Evolutionary conservation across 176 grass and related monocot species (phyloP).

Genomic region (Paspalum notatum): DNA sequence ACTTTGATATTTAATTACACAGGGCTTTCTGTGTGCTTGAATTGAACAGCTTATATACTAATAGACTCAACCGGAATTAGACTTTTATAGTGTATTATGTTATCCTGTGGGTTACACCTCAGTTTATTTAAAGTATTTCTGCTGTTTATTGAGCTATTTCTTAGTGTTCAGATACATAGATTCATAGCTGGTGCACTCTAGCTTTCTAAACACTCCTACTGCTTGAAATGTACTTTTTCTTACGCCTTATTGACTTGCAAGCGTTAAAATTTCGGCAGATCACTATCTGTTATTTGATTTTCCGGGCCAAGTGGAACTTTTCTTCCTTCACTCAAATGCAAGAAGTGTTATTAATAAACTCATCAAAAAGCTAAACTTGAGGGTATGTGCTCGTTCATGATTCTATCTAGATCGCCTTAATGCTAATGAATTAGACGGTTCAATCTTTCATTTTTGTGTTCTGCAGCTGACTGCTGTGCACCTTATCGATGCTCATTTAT

Average conservation of each 20-base stretch:
- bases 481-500: slow-evolving; percentile 92
- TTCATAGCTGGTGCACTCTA: not conserved
- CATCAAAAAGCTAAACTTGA: slow-evolving; percentile 81
- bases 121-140: no score
- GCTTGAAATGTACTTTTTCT: not conserved
- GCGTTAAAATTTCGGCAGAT: slow-evolving; percentile 59
- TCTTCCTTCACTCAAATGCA: slow-evolving; percentile 94
- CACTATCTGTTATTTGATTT: slow-evolving; percentile 98
- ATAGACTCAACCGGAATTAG: not conserved
- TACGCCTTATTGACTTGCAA: slow-evolving; percentile 2
- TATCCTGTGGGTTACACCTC: slow-evolving; percentile 1
- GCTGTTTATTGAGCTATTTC: slow-evolving; percentile 24
- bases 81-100: not conserved
- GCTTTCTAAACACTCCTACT: not conserved
- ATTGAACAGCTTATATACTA: not conserved
- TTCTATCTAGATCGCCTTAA: not conserved
- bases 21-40: not conserved
- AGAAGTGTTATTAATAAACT: slow-evolving; percentile 73
- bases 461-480: slow-evolving; percentile 82
- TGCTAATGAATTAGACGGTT: slow-evolving; percentile 14
- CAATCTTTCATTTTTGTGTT: slow-evolving; percentile 8
- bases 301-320: slow-evolving; percentile 97
- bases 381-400: slow-evolving; percentile 48
- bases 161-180: slow-evolving; percentile 4
- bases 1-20: slow-evolving; percentile 18